Percentiles rank a stretch among this genome's conserved stretches.
phyloP scores from a whole-genome alignment of 352 stramenopile genomes.

The Lagenidium giganteum region DNA sequence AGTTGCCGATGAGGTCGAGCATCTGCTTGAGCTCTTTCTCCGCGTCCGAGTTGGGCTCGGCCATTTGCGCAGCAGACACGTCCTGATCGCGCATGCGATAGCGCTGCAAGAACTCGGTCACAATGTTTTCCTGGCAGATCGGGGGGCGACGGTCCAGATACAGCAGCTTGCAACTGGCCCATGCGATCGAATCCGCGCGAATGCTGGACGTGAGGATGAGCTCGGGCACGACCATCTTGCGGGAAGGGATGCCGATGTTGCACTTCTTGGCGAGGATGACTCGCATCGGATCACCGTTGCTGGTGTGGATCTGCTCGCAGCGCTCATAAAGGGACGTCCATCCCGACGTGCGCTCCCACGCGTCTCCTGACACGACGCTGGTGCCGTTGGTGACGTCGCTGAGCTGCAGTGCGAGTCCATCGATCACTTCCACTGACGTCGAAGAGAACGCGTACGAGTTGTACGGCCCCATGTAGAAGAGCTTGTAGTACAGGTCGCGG shows the following conservation, averaged over 20 bases:
- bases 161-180: constrained; percentile 48
- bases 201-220: constrained; percentile 32
- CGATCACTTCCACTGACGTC: no score
- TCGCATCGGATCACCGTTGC: no score
- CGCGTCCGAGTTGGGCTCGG: constrained; percentile 32
- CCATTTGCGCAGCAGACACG: constrained; percentile 16
- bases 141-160: constrained; percentile 39
- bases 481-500: constrained; percentile 26
- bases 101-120: constrained; percentile 37
- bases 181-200: constrained; percentile 47
- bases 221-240: constrained; percentile 15
- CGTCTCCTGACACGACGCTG: constrained; percentile 8
- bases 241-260: constrained; percentile 9
- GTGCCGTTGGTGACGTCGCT: constrained; percentile 11
- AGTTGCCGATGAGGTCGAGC: constrained; percentile 38
- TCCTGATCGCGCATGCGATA: constrained; percentile 30
- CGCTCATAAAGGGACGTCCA: constrained; percentile 26
- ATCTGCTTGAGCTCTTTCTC: constrained; percentile 45
- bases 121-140: constrained; percentile 53
- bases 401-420: constrained; percentile 11
- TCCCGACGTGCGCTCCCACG: constrained; percentile 12
- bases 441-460: constrained; percentile 17
- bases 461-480: constrained; percentile 21
- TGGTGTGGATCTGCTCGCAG: constrained; percentile 22
- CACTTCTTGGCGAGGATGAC: constrained; percentile 25